These are phyloP conservation scores for Zoysia pacifica DNA, from an alignment of 176 grass and related monocot species.

Conservation along the genomic window DNA sequence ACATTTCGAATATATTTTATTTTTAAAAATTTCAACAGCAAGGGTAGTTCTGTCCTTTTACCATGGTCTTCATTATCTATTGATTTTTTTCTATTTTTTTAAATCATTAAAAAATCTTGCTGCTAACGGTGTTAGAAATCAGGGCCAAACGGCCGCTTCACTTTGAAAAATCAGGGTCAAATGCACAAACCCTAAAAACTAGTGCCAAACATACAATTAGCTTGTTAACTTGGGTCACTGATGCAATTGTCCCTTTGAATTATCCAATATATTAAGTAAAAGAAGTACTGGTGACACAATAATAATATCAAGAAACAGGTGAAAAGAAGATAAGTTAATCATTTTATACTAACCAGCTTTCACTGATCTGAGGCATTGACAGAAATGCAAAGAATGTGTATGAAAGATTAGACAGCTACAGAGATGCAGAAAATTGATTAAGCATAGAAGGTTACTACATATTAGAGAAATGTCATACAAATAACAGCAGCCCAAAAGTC, in stretches of 20 bases:
- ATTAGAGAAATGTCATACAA: background rate
- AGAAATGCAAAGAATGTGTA: slow-evolving; percentile 4
- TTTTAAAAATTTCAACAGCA: too few relatives aligned
- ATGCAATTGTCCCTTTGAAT: background rate
- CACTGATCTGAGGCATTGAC: background rate
- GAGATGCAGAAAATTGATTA: background rate
- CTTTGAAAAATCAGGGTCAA: too few relatives aligned
- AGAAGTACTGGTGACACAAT: background rate
- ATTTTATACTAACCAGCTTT: slow-evolving; percentile 14
- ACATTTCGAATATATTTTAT: too few relatives aligned
- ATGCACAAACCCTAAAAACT: too few relatives aligned
- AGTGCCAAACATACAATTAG: too few relatives aligned
- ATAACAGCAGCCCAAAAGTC: background rate
- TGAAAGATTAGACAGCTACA: background rate
- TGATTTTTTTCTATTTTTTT: too few relatives aligned
- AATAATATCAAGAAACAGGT: slow-evolving; percentile 20
- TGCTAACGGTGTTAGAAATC: too few relatives aligned
- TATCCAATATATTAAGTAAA: background rate
- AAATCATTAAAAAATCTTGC: too few relatives aligned
- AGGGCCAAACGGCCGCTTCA: too few relatives aligned
- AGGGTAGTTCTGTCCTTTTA: too few relatives aligned
- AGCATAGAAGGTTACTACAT: background rate
- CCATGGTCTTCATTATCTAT: too few relatives aligned
- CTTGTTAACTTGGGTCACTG: too few relatives aligned
- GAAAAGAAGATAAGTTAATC: slow-evolving; percentile 5